These are phyloP conservation scores for Candida pseudoglaebosa DNA, from an alignment of 805 yeast genomes.

Conservation along the genomic window DNA sequence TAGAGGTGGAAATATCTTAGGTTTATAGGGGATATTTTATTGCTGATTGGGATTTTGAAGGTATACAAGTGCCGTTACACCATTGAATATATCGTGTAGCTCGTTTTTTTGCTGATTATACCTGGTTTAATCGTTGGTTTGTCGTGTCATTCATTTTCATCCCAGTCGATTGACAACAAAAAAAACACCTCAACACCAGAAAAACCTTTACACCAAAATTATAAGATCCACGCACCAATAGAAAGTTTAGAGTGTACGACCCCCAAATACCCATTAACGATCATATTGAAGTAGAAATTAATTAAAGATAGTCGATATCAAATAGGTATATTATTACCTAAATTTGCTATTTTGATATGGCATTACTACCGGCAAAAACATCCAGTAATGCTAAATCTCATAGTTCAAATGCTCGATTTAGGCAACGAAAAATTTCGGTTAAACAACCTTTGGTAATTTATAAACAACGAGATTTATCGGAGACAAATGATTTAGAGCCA, in stretches of 20 bases:
- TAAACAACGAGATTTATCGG: constrained; percentile 78
- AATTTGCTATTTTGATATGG: too few species aligned
- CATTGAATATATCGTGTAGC: background rate
- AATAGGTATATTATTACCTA: too few species aligned
- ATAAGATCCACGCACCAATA: too few species aligned
- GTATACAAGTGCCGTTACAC: background rate
- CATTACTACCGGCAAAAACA: constrained; percentile 37
- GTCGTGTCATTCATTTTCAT: background rate
- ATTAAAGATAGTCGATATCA: too few species aligned
- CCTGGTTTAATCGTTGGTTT: background rate
- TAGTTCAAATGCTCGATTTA: constrained; percentile 66
- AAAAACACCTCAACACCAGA: background rate
- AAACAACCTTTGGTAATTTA: constrained; percentile 80
- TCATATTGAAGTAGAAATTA: too few species aligned
- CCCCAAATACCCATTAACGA: too few species aligned
- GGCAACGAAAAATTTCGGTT: constrained; percentile 92
- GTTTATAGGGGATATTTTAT: background rate
- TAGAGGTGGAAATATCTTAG: background rate
- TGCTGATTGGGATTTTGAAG: background rate
- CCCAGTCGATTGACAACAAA: too few species aligned
- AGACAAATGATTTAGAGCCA: constrained; percentile 43
- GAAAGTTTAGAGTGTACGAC: too few species aligned
- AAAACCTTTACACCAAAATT: too few species aligned
- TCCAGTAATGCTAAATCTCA: constrained; percentile 19
- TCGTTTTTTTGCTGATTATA: background rate